Evolutionary conservation across 805 yeast species (phyloP).

Genomic region (Teunomyces stri): DNA sequence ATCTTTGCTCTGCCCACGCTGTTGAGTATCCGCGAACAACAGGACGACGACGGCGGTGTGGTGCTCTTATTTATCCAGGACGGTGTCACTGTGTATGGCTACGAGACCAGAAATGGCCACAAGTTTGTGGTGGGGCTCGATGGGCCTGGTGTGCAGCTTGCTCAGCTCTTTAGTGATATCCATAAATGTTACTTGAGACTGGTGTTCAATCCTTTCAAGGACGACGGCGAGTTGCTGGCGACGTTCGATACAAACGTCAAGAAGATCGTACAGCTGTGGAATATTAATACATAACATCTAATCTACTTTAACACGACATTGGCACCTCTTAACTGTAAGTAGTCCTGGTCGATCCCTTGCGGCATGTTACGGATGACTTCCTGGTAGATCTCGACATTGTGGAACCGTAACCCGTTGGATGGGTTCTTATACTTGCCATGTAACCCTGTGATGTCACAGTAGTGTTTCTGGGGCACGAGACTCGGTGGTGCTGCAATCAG

Average conservation of each 20-base stretch:
- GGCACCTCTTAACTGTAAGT: slow-evolving; percentile 81
- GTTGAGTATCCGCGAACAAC: slow-evolving; percentile 37
- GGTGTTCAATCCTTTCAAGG: slow-evolving; percentile 62
- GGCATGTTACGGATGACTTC: slow-evolving; percentile 75
- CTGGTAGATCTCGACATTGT: slow-evolving; percentile 76
- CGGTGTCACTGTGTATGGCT: slow-evolving; percentile 64
- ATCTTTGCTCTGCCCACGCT: slow-evolving; percentile 56
- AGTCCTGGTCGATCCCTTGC: slow-evolving; percentile 92
- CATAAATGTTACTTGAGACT: slow-evolving; percentile 55
- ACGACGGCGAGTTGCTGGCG: slow-evolving; percentile 23
- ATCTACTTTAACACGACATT: slow-evolving; percentile 70
- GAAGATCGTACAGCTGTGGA: slow-evolving; percentile 26
- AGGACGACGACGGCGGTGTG: slow-evolving; percentile 23
- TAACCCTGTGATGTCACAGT: slow-evolving; percentile 92
- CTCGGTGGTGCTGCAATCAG: slow-evolving; percentile 86
- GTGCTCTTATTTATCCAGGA: slow-evolving; percentile 62
- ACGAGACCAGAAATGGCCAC: slow-evolving; percentile 65
- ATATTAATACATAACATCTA: slow-evolving; percentile 5
- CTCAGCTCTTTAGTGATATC: slow-evolving; percentile 21
- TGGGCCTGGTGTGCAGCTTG: slow-evolving; percentile 1
- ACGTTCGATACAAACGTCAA: slow-evolving; percentile 30
- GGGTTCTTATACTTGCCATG: slow-evolving; percentile 76
- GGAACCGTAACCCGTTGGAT: slow-evolving; percentile 69
- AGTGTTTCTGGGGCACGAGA: slow-evolving; percentile 71
- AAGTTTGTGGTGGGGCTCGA: slow-evolving; percentile 58